phyloP scores from a whole-genome alignment of 2,329 filamentous ascomycete genomes.

The Fusarium kyushuense region DNA sequence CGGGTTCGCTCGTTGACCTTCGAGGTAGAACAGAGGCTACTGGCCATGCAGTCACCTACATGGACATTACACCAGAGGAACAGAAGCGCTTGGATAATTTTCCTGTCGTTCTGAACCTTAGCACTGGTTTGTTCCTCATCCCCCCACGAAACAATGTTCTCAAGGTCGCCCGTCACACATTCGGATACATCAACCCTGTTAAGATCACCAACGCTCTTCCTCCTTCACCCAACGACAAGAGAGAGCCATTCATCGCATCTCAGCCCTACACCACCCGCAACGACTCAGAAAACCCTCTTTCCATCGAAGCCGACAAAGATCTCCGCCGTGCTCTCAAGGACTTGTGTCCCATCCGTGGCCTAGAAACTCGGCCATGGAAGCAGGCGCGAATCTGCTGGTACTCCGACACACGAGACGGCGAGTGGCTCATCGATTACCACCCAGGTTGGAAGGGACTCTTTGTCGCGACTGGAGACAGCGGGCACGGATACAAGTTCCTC shows the following conservation, averaged over 20 bases:
- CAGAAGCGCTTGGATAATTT: constrained; percentile 71
- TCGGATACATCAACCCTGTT: constrained; percentile 72
- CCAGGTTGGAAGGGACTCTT: constrained; percentile 70
- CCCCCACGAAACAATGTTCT: constrained; percentile 72
- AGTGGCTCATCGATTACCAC: constrained; percentile 79
- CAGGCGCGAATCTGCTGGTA: constrained; percentile 80
- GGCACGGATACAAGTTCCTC: constrained; percentile 77
- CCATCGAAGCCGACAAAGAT: constrained; percentile 69
- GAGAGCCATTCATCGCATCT: constrained; percentile 52
- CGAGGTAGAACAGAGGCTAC: constrained; percentile 82
- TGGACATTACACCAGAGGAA: constrained; percentile 79
- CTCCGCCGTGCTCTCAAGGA: constrained; percentile 71
- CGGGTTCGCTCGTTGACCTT: constrained; percentile 80
- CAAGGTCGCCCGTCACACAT: constrained; percentile 77
- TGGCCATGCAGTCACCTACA: constrained; percentile 83
- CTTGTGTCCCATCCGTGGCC: constrained; percentile 67
- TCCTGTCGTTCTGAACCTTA: constrained; percentile 80
- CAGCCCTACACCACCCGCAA: constrained; percentile 53
- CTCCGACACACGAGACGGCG: constrained; percentile 76
- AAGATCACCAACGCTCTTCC: constrained; percentile 53
- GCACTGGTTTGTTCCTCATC: constrained; percentile 79
- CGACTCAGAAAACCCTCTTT: constrained; percentile 62
- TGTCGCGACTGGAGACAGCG: constrained; percentile 72
- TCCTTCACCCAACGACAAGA: constrained; percentile 44
- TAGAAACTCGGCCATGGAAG: constrained; percentile 70